These are phyloP conservation scores for Termitomyces sp. DNA, from an alignment of 768 basidiomycete species.

Conservation along the genomic window DNA sequence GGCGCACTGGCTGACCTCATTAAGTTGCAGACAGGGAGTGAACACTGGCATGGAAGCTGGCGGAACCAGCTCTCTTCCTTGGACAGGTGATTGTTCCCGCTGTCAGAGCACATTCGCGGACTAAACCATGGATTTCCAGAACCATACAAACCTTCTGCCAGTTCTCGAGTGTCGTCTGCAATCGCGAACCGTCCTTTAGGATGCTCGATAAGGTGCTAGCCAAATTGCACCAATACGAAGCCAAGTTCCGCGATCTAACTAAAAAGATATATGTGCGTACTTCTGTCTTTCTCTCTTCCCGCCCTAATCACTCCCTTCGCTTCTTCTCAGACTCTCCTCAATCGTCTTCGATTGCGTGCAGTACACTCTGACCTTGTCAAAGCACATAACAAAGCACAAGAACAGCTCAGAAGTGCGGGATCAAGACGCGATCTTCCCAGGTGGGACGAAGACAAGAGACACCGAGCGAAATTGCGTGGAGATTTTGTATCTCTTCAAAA, in stretches of 20 bases:
- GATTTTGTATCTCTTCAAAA: slow-evolving; percentile 19
- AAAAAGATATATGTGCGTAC: slow-evolving; percentile 28
- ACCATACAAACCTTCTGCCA: slow-evolving; percentile 6
- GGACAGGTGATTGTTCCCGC: slow-evolving; percentile 7
- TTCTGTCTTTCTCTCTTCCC: background rate
- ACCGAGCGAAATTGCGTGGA: slow-evolving; percentile 24
- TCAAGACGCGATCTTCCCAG: slow-evolving; percentile 21
- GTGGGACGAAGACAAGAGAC: slow-evolving; percentile 29
- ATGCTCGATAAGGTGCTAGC: slow-evolving; percentile 13
- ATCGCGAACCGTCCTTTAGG: slow-evolving; percentile 1
- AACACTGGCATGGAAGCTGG: slow-evolving; percentile 5
- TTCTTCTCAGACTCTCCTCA: slow-evolving; percentile 16
- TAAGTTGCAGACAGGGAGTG: background rate
- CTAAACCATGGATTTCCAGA: slow-evolving; percentile 2
- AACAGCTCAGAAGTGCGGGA: slow-evolving; percentile 17
- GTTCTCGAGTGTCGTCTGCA: slow-evolving; percentile 5
- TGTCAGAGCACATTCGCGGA: background rate
- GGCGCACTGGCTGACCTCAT: background rate
- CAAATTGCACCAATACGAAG: slow-evolving; percentile 34
- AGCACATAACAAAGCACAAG: slow-evolving; percentile 24
- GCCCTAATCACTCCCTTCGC: background rate
- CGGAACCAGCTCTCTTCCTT: slow-evolving; percentile 5
- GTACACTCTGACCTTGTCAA: slow-evolving; percentile 24
- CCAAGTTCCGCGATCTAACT: slow-evolving; percentile 30
- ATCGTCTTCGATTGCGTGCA: slow-evolving; percentile 27